These are phyloP conservation scores for Annona cherimola DNA, from an alignment of 164 flowering plant genomes.

Conservation along the genomic window DNA sequence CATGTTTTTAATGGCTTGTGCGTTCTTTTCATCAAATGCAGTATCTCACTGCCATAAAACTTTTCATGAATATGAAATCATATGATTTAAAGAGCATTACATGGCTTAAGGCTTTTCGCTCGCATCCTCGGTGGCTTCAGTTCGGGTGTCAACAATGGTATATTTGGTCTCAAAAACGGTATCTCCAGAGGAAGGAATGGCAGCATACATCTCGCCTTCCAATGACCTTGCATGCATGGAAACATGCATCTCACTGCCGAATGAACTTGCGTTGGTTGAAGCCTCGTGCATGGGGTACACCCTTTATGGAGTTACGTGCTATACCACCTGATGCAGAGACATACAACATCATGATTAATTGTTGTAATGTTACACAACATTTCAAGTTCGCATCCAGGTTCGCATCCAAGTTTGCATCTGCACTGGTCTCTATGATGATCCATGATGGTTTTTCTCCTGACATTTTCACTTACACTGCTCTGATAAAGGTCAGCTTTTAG, in stretches of 20 bases:
- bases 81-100: constrained; percentile 17
- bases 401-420: constrained; percentile 67
- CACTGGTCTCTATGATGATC: constrained; percentile 71
- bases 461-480: constrained; percentile 47
- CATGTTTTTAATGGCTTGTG: background rate
- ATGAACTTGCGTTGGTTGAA: too few species aligned
- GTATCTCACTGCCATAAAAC: constrained; percentile 46
- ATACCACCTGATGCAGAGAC: constrained; percentile 49
- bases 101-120: too few species aligned
- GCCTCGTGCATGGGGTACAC: too few species aligned
- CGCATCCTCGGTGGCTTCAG: too few species aligned
- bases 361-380: constrained; percentile 51
- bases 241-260: too few species aligned
- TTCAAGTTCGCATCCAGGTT: constrained; percentile 61
- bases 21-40: constrained; percentile 30
- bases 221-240: too few species aligned
- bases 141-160: too few species aligned
- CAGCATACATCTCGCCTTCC: too few species aligned
- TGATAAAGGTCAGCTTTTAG: constrained; percentile 51
- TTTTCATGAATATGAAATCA: constrained; percentile 59
- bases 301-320: constrained; percentile 41
- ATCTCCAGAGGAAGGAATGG: too few species aligned
- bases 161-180: too few species aligned
- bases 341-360: constrained; percentile 75
- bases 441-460: constrained; percentile 60